Base-by-base conservation (phyloP, 192 early-diverging fungal genomes). In the Haplosporangium gracile region DNA sequence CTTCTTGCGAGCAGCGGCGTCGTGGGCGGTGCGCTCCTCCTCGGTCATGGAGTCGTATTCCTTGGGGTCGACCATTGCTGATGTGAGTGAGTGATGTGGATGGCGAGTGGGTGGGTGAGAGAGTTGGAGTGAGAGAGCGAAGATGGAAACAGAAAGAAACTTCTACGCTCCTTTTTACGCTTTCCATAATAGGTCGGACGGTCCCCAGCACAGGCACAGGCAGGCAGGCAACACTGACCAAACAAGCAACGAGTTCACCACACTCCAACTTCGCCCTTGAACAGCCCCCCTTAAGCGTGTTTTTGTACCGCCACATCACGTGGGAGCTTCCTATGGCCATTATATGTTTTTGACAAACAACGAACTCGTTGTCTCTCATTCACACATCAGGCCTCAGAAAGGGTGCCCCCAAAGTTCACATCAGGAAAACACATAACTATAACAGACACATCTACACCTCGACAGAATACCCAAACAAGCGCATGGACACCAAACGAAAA, bases 41-140 rank as follows among this genome's bases (percentile, higher is more conserved):
- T 88, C 78, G 7, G 89, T 90, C 92, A 92, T 87, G 47, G 84
- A 68, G 53, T 92, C 91, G 81, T 87, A 88, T 26, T 82, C 78
- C 71, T 88, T 80, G 38, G 57, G 74, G 38, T n/a, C 65, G n/a
- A 60, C 74, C 78, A 80, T 80, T 69, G 68, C 69, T 22, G 15
- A 8, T 55, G 51, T 29, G 45, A 36, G 81, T 34, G 15, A n/a
- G 36, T 60, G 43, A 32, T 38, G 69, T 65, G 49, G 18, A 22
- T 22, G 49, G 16, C 18, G 18, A 22, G 60, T 24, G 39, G 68
- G 77, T 51, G 29, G 7, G 49, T 24, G 74, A 18, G 51, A 57
- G 70, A 36, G 36, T 36, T 36, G 36, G 36, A 36, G n/a, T 29
- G 26, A 45, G 42, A 49, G 71, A 72, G 26, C 26, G 38, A 45